These are phyloP conservation scores for Leccinellum rugosiceps DNA, from an alignment of 768 basidiomycete species.

Conservation along the genomic window DNA sequence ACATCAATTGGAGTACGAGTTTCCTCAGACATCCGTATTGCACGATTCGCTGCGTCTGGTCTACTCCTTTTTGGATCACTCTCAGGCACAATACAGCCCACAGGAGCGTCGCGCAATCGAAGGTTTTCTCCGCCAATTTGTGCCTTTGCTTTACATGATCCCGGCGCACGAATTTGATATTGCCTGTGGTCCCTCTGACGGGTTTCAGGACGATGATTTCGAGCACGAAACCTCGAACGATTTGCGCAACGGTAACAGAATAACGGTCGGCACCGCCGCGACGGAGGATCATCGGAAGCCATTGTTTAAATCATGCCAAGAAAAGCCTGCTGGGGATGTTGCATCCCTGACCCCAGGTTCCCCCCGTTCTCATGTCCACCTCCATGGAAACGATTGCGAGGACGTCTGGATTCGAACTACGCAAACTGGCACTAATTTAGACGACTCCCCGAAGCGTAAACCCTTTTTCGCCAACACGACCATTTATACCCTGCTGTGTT, in stretches of 20 bases:
- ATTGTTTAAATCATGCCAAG: constrained; percentile 72
- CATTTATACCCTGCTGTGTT: constrained; percentile 84
- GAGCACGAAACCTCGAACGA: constrained; percentile 25
- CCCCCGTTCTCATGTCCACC: constrained; percentile 4
- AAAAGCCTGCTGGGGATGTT: constrained; percentile 41
- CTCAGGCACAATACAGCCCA: constrained; percentile 67
- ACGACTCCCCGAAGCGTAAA: constrained; percentile 38
- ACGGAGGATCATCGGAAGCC: constrained; percentile 76
- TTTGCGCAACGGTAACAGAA: constrained; percentile 39
- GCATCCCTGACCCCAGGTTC: constrained; percentile 27
- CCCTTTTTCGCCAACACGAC: constrained; percentile 91
- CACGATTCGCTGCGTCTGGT: constrained; percentile 89
- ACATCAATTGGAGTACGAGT: constrained; percentile 75
- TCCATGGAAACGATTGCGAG: constrained; percentile 19
- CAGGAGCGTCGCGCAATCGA: constrained; percentile 83
- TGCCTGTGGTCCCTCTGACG: constrained; percentile 55
- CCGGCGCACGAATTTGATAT: constrained; percentile 64
- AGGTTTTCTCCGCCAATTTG: constrained; percentile 76
- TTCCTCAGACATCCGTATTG: constrained; percentile 76
- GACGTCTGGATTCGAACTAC: constrained; percentile 60
- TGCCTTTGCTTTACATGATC: constrained; percentile 78
- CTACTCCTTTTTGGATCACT: constrained; percentile 87
- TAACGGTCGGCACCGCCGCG: constrained; percentile 47
- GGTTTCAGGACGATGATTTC: constrained; percentile 37
- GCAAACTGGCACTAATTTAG: constrained; percentile 21